phyloP scores from a whole-genome alignment of 306 rosid genomes.

The Pyrus betulifolia region DNA sequence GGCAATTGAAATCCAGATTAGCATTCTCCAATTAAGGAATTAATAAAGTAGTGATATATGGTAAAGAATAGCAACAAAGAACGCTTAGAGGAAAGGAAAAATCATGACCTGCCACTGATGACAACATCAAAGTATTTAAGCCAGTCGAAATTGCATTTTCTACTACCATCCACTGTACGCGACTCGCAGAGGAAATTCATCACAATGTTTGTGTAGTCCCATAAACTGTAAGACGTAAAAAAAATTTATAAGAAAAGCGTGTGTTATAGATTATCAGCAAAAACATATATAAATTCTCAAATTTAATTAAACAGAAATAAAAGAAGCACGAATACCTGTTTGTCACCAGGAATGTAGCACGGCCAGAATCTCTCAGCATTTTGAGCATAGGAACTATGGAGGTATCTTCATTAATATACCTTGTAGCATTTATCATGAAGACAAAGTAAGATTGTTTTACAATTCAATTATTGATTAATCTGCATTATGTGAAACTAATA shows the following conservation, averaged over 20 bases:
- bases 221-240: constrained; percentile 58
- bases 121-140: constrained; percentile 87
- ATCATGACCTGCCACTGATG: constrained; percentile 82
- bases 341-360: constrained; percentile 90
- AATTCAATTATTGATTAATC: not conserved
- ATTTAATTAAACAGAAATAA: not conserved
- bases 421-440: constrained; percentile 19
- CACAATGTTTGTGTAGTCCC: constrained; percentile 94
- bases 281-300: not conserved
- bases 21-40: not conserved
- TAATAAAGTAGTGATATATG: not conserved
- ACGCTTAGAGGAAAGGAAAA: not conserved
- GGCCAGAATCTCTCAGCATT: constrained; percentile 90
- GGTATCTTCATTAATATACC: constrained; percentile 76
- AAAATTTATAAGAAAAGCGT: not conserved
- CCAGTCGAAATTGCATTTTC: constrained; percentile 64
- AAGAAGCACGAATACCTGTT: constrained; percentile 56
- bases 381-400: constrained; percentile 86
- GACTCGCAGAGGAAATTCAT: constrained; percentile 83
- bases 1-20: not conserved
- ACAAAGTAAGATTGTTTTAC: not conserved
- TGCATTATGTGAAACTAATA: not conserved
- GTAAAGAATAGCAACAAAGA: not conserved
- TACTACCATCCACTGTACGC: constrained; percentile 32
- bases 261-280: not conserved